Conservation (phyloP, 371 early-diverging fungal species). For the Chytridium lagenaria region DNA sequence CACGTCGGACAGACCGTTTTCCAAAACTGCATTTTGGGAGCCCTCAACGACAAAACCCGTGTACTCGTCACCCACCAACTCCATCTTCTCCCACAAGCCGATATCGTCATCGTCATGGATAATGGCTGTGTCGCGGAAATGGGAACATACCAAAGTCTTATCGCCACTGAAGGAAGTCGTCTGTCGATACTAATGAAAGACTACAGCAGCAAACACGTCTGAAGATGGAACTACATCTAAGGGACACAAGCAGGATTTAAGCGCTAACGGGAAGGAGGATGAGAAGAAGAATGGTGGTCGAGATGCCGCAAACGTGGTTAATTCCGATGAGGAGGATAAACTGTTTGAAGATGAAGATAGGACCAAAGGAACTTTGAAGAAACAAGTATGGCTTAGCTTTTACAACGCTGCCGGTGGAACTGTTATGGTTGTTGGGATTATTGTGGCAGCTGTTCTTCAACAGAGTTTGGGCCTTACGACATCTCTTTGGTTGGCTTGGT, state of each 20-base stretch:
- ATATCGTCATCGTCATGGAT: slow-evolving; percentile 44
- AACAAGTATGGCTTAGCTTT: slow-evolving; percentile 16
- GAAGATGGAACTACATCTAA: too few relatives aligned
- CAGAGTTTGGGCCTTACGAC: slow-evolving; percentile 45
- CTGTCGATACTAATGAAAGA: slow-evolving; percentile 20
- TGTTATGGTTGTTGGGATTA: slow-evolving; percentile 4
- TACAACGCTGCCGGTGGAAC: slow-evolving; percentile 27
- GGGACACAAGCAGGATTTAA: too few relatives aligned
- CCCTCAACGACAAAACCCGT: slow-evolving; percentile 30
- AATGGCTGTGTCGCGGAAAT: slow-evolving; percentile 42
- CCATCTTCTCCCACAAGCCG: slow-evolving; percentile 41
- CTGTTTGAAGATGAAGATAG: slow-evolving; percentile 22
- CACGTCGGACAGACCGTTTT: slow-evolving; percentile 25
- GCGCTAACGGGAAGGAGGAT: not conserved
- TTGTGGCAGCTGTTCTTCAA: slow-evolving; percentile 27
- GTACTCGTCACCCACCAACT: slow-evolving; percentile 58
- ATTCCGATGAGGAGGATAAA: not conserved
- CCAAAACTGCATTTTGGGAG: slow-evolving; percentile 21
- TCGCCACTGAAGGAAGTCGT: slow-evolving; percentile 18
- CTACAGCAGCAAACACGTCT: slow-evolving; percentile 5
- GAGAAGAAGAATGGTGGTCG: slow-evolving; percentile 20
- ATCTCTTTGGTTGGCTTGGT: slow-evolving; percentile 55
- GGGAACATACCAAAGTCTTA: slow-evolving; percentile 45
- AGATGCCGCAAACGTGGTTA: too few relatives aligned
- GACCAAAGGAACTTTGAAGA: slow-evolving; percentile 4